Conservation (phyloP, 371 early-diverging fungal genomes). For the Rhizopus stolonifer region DNA sequence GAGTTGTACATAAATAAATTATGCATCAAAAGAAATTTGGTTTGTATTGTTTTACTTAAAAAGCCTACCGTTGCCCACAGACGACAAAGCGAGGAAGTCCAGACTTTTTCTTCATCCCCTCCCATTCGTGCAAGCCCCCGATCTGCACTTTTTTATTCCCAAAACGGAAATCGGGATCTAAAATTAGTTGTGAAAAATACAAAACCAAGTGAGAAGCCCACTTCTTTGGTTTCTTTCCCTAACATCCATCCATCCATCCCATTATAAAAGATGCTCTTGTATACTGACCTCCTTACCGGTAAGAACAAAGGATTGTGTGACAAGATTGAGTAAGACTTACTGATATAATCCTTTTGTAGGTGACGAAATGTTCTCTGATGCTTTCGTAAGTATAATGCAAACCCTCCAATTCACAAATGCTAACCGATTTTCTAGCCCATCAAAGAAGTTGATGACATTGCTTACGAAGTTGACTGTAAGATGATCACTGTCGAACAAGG, state of each 20-base stretch:
- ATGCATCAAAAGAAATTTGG: too few species aligned
- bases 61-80: too few species aligned
- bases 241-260: constrained; percentile 40
- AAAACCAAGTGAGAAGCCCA: not conserved
- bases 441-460: constrained; percentile 67
- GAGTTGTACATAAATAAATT: too few species aligned
- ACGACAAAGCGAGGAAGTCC: too few species aligned
- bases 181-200: too few species aligned
- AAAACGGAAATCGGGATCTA: too few species aligned
- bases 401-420: not conserved
- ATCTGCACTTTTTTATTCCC: too few species aligned
- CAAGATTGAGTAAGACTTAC: not conserved
- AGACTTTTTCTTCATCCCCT: too few species aligned
- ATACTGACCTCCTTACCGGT: constrained; percentile 44
- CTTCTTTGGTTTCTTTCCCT: constrained; percentile 5
- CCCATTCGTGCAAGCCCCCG: too few species aligned
- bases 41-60: too few species aligned
- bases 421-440: constrained; percentile 38
- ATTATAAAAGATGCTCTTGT: constrained; percentile 46
- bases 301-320: constrained; percentile 16
- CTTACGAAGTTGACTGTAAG: constrained; percentile 80
- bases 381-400: constrained; percentile 54
- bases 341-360: constrained; percentile 37
- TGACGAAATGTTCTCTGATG: constrained; percentile 93
- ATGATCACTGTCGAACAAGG: constrained; percentile 68